Conservation (phyloP, 148 eudicot species). For the Vaccinium darrowii region DNA sequence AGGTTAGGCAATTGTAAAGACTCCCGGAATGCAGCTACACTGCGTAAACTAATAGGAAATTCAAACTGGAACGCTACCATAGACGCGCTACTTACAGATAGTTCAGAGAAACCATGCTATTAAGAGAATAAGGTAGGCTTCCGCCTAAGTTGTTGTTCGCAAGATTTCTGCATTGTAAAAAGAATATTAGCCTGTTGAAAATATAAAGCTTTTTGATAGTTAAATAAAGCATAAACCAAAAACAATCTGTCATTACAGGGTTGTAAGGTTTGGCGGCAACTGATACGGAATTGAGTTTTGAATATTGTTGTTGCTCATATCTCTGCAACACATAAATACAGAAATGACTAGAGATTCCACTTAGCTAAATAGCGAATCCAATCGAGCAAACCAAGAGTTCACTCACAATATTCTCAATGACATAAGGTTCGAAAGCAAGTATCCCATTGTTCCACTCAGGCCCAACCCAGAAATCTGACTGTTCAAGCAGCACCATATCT, state of each 20-base stretch:
- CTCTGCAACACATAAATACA: constrained; percentile 43
- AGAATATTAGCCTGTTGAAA: neutral
- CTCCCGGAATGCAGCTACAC: constrained; percentile 6
- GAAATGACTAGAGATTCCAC: constrained; percentile 2
- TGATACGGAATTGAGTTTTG: constrained; percentile 83
- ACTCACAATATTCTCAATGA: constrained; percentile 76
- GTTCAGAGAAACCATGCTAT: constrained; percentile 56
- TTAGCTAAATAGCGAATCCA: neutral
- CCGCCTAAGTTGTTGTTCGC: constrained; percentile 77
- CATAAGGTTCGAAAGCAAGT: constrained; percentile 53
- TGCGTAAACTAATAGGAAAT: neutral
- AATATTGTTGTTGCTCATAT: constrained; percentile 80
- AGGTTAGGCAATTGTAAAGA: constrained; percentile 21
- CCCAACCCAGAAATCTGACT: constrained; percentile 83
- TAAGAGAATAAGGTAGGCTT: constrained; percentile 75
- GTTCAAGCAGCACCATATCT: constrained; percentile 30
- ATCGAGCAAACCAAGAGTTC: neutral
- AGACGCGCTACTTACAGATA: constrained; percentile 57
- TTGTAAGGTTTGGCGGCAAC: constrained; percentile 81
- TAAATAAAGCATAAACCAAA: neutral
- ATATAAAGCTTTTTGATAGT: neutral
- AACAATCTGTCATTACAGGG: constrained; percentile 47
- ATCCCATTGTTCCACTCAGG: constrained; percentile 83
- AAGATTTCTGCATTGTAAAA: constrained; percentile 64
- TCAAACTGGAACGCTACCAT: neutral